These are phyloP conservation scores for Wakefieldia striispora DNA, from an alignment of 768 basidiomycete species.

Conservation along the genomic window DNA sequence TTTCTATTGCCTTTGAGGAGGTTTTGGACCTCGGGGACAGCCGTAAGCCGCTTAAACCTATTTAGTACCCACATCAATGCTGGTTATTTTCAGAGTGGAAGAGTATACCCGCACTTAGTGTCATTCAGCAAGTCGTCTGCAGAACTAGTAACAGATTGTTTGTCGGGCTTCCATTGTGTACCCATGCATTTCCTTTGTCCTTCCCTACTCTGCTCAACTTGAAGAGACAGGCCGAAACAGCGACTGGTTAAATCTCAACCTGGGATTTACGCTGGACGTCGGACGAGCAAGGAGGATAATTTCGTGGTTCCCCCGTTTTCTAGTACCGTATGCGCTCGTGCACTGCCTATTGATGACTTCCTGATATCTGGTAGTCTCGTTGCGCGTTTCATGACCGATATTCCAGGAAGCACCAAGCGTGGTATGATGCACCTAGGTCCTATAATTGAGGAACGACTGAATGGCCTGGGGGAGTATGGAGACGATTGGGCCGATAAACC, in stretches of 20 bases:
- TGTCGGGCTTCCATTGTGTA: conserved; percentile 50
- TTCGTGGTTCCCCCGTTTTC: conserved; percentile 26
- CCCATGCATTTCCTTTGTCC: background rate
- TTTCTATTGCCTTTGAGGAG: conserved; percentile 38
- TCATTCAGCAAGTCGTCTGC: conserved; percentile 35
- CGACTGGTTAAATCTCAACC: no score
- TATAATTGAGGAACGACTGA: conserved; percentile 25
- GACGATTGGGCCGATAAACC: conserved; percentile 31
- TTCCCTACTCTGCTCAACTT: background rate
- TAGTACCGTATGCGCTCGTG: conserved; percentile 28
- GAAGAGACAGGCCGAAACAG: no score
- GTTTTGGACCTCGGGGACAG: conserved; percentile 25
- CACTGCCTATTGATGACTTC: no score
- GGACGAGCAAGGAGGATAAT: conserved; percentile 32
- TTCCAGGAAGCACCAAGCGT: no score
- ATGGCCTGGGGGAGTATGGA: conserved; percentile 22
- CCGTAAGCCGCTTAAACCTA: conserved; percentile 4
- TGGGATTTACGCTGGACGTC: no score
- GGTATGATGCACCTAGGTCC: no score
- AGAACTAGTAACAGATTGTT: conserved; percentile 45
- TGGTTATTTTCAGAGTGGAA: conserved; percentile 38
- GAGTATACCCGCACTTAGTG: conserved; percentile 24
- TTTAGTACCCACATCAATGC: background rate
- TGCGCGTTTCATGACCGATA: no score
- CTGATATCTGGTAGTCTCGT: no score